Evolutionary conservation across 768 basidiomycete genomes (phyloP).

Genomic region (Lentinus tigrinus): DNA sequence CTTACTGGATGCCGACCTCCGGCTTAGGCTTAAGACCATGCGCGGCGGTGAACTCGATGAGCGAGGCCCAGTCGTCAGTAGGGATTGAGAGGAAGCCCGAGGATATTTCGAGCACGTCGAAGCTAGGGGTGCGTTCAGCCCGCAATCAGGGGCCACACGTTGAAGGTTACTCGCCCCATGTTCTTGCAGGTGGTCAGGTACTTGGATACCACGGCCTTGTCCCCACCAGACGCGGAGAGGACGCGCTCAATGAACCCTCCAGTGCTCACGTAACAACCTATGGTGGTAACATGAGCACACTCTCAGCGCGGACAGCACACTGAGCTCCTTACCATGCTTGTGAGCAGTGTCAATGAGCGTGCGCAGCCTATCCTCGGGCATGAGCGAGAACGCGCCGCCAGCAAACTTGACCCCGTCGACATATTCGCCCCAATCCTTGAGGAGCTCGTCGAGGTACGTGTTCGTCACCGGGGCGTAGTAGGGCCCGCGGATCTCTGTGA

Average conservation of each 20-base stretch:
- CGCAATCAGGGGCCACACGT: too few relatives aligned
- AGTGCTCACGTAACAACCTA: slow-evolving; percentile 40
- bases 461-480: slow-evolving; percentile 43
- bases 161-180: slow-evolving; percentile 31
- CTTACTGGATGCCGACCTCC: slow-evolving; percentile 40
- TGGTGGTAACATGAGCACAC: neutral
- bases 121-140: too few relatives aligned
- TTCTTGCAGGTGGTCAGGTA: slow-evolving; percentile 39
- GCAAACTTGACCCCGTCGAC: slow-evolving; percentile 48
- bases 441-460: slow-evolving; percentile 41
- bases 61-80: slow-evolving; percentile 40
- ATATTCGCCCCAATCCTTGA: slow-evolving; percentile 41
- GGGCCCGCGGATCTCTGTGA: slow-evolving; percentile 45
- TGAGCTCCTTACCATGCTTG: slow-evolving; percentile 29
- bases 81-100: slow-evolving; percentile 48
- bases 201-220: slow-evolving; percentile 32
- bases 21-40: slow-evolving; percentile 44
- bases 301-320: too few relatives aligned
- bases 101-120: slow-evolving; percentile 45
- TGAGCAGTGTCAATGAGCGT: slow-evolving; percentile 41
- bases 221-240: slow-evolving; percentile 34
- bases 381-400: slow-evolving; percentile 41
- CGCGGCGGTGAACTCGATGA: slow-evolving; percentile 39
- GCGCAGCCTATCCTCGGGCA: slow-evolving; percentile 39
- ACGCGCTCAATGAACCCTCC: slow-evolving; percentile 43